Evolutionary conservation across 352 stramenopile species (phyloP), one percentile per base, ranked within the genome.

Genomic region (Pythium coloratum): DNA sequence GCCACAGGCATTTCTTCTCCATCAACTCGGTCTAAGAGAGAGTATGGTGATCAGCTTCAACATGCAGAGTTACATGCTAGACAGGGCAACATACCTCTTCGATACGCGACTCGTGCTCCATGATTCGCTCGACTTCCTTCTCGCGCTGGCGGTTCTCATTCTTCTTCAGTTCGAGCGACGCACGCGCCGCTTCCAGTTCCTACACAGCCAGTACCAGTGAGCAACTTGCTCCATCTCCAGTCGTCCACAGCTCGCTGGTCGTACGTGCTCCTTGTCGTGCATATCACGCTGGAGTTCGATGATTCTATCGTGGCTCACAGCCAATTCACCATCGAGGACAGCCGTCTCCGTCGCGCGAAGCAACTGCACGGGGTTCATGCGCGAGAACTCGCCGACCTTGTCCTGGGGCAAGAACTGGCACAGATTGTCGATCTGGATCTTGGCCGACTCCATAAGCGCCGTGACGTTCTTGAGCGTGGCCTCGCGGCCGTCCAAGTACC

Each of bases 401-500:
- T 99, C 97, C 75, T 99, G 97, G 2, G 98, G 98, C 26, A 99
- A 73, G 68, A 99, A 99, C 51, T 98, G 98, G 64, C 97, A 99
- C 36, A 99, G 81, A 70, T 99, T 99, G 76, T 99, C 94, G 71
- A 99, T 97, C 66, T 98, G 86, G 66, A 99, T 99, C 40, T 95
- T 86, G n/a, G 92, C 78, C 16, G 78, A 69, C 42, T 89, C 70
- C 62, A 98, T 95, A 6, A 98, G 64, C 14, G 90, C 73, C 7
- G 70, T 75, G 30, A 96, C 76, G 12, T 82, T 78, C 64, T 90
- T 92, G 5, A 91, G 78, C 47, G 82, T 90, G 32, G 80, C 70
- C 54, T 91, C 82, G 28, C 73, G 81, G 18, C 81, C 85, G 51
- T 96, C 80, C 30, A 96, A 73, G 58, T 88, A 81, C 88, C 88